Conservation (phyloP, 352 stramenopile species). For the Pythium scleroteichum region DNA sequence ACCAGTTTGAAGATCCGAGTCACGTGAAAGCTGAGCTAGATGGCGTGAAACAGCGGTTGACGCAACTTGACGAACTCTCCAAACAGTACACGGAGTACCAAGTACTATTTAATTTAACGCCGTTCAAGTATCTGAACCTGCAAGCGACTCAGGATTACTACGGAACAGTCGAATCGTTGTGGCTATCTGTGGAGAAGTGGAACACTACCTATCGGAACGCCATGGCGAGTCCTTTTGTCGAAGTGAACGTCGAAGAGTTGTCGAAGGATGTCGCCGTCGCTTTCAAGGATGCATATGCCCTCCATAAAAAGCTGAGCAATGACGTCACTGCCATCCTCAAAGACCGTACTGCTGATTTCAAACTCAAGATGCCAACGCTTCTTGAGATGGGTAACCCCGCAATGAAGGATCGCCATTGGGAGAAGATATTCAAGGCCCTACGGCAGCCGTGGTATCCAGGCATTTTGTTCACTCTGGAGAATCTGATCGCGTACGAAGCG, state of each 20-base stretch:
- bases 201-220: slow-evolving; percentile 75
- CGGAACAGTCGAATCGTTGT: slow-evolving; percentile 82
- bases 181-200: slow-evolving; percentile 85
- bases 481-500: slow-evolving; percentile 86
- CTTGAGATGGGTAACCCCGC: slow-evolving; percentile 89
- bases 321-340: slow-evolving; percentile 89
- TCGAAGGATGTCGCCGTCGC: slow-evolving; percentile 83
- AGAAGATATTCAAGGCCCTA: slow-evolving; percentile 92
- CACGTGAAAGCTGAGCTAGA: slow-evolving; percentile 84
- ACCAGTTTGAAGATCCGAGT: slow-evolving; percentile 84
- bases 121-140: slow-evolving; percentile 91
- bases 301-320: slow-evolving; percentile 93
- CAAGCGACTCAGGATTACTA: slow-evolving; percentile 88
- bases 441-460: slow-evolving; percentile 88
- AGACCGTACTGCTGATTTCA: slow-evolving; percentile 88
- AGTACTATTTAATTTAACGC: slow-evolving; percentile 86
- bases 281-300: slow-evolving; percentile 88
- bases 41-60: slow-evolving; percentile 77
- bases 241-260: slow-evolving; percentile 88
- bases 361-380: slow-evolving; percentile 90
- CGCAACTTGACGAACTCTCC: slow-evolving; percentile 83
- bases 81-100: slow-evolving; percentile 94
- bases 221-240: slow-evolving; percentile 84
- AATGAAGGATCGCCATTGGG: slow-evolving; percentile 95
- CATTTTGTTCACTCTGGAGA: slow-evolving; percentile 88